A percentile compares a stretch with the other conserved stretches of the same genome.
Conservation (phyloP, 768 basidiomycete genomes). For the Rhodotorula diobovata region DNA sequence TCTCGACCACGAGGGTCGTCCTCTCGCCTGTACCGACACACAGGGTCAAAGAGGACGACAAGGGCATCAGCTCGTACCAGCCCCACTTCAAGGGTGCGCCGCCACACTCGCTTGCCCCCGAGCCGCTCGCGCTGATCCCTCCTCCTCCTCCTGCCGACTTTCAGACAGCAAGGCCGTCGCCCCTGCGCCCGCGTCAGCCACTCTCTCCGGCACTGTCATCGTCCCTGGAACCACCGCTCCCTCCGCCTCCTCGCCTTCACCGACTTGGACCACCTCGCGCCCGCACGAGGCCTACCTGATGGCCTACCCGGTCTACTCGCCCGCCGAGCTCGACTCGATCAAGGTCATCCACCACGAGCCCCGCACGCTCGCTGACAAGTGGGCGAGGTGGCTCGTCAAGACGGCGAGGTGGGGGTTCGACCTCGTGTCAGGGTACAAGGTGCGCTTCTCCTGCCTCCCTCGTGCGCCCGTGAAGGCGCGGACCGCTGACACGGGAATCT, state of each 20-base stretch:
- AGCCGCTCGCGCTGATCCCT: not conserved
- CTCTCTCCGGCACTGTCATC: not conserved
- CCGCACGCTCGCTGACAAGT: constrained; percentile 64
- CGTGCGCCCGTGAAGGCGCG: not conserved
- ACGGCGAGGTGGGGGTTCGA: constrained; percentile 68
- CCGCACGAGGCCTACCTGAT: constrained; percentile 64
- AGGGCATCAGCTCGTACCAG: not conserved
- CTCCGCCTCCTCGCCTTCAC: too few species aligned
- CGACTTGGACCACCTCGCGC: constrained; percentile 40
- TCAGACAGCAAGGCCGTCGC: not conserved
- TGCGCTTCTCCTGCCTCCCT: constrained; percentile 32
- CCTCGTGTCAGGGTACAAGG: constrained; percentile 76
- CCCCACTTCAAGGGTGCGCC: not conserved
- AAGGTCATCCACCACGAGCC: constrained; percentile 64
- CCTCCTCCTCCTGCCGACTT: not conserved
- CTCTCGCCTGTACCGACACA: not conserved
- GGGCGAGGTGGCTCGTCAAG: constrained; percentile 63
- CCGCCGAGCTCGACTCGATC: constrained; percentile 51
- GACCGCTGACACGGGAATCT: not conserved
- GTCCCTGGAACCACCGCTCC: not conserved
- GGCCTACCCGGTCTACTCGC: constrained; percentile 85
- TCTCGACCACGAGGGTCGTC: not conserved
- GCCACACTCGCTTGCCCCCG: too few species aligned
- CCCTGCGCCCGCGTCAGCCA: not conserved
- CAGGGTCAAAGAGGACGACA: not conserved